Evolutionary conservation across 805 yeast species (phyloP).

Genomic region (Phaffomyces opuntiae): DNA sequence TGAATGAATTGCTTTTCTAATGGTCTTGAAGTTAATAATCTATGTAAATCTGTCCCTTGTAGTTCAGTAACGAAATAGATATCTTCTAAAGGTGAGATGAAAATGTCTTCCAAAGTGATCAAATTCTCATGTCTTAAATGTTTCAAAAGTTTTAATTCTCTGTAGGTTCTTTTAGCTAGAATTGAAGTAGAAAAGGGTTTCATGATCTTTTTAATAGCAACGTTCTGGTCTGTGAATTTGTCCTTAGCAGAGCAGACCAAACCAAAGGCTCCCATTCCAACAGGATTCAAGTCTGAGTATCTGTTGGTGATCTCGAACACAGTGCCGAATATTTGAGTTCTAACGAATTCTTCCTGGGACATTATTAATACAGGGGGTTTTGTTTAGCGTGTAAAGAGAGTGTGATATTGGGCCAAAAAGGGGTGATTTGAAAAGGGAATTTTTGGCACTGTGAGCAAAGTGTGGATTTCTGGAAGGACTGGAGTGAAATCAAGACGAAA

Average conservation of each 20-base stretch:
- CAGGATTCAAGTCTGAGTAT: conserved; percentile 90
- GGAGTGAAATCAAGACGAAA: too few species aligned
- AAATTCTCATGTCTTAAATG: conserved; percentile 92
- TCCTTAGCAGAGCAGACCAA: conserved; percentile 95
- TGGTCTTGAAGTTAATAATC: conserved; percentile 86
- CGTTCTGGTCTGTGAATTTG: conserved; percentile 82
- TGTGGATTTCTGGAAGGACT: too few species aligned
- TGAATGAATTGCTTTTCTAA: conserved; percentile 94
- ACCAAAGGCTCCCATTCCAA: conserved; percentile 99
- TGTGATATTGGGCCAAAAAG: not conserved
- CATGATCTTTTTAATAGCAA: conserved; percentile 96
- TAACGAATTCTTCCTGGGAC: conserved; percentile 23
- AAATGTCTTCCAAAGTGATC: conserved; percentile 88
- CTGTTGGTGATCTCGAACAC: conserved; percentile 88
- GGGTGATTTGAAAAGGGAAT: too few species aligned
- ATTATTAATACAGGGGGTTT: not conserved
- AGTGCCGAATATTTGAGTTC: conserved; percentile 93
- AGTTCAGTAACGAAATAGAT: conserved; percentile 93
- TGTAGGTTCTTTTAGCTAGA: conserved; percentile 90
- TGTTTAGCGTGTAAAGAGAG: not conserved
- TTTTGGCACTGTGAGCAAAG: too few species aligned
- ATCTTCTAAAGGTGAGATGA: conserved; percentile 90
- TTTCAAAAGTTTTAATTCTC: conserved; percentile 89
- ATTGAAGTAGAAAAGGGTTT: conserved; percentile 95
- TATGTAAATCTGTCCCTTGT: conserved; percentile 93